Conservation (phyloP, 257 asterid genomes). For the Gentiana dahurica region DNA sequence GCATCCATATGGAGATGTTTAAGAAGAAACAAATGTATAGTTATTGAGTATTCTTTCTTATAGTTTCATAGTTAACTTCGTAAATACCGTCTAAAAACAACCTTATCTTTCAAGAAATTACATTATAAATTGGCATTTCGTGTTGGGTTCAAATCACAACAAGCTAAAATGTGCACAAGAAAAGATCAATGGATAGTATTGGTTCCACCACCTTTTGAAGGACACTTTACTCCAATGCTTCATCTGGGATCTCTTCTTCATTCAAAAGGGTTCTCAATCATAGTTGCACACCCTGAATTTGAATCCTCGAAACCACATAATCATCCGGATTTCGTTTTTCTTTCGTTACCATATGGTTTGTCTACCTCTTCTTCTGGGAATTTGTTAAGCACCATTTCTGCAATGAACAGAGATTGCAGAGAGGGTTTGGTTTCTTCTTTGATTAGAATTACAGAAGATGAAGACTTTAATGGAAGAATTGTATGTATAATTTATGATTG, state of each 20-base stretch:
- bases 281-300: slow-evolving; percentile 11
- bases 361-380: neutral
- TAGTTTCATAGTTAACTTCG: no score
- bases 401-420: neutral
- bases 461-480: neutral
- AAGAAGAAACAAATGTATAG: no score
- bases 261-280: slow-evolving; percentile 16
- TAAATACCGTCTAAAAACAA: no score
- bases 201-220: slow-evolving; percentile 12
- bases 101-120: no score
- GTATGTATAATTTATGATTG: slow-evolving; percentile 9
- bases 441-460: neutral
- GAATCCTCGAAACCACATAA: slow-evolving; percentile 6
- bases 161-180: no score
- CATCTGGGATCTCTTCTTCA: slow-evolving; percentile 11
- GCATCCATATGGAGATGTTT: no score
- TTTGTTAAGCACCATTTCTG: neutral
- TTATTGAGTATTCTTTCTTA: no score
- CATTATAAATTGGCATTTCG: no score
- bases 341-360: neutral
- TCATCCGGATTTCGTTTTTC: slow-evolving; percentile 8
- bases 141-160: no score
- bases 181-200: neutral
- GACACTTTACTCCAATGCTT: slow-evolving; percentile 20
- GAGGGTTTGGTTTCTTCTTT: neutral